A percentile compares a stretch with the other conserved stretches of the same genome.
Conservation (phyloP, 225 moss, liverwort and hornwort species). For the Pseudisothecium myosuroides region DNA sequence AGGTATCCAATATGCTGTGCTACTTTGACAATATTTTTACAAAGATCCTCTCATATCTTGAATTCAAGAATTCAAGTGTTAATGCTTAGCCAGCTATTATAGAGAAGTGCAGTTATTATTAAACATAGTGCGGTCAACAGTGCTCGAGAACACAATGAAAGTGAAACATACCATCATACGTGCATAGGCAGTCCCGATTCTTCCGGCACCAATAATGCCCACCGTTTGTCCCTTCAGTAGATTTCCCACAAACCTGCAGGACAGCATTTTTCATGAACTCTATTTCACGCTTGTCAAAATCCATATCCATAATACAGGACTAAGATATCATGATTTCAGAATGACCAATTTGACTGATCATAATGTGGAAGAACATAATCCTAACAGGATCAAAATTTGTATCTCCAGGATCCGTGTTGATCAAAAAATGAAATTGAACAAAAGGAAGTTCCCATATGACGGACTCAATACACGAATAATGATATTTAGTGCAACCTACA, state of each 20-base stretch:
- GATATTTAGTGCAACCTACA: neutral
- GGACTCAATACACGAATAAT: neutral
- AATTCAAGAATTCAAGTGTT: neutral
- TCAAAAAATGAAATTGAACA: neutral
- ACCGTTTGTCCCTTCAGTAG: slow-evolving; percentile 92
- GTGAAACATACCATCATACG: slow-evolving; percentile 79
- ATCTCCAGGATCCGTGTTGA: neutral
- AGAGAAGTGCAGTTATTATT: neutral
- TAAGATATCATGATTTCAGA: neutral
- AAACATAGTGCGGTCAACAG: neutral
- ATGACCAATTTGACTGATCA: neutral
- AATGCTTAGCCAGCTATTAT: too few relatives aligned
- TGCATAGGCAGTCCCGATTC: slow-evolving; percentile 94
- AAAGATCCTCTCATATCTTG: neutral
- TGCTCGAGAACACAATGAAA: neutral
- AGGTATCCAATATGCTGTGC: neutral
- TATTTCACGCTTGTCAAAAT: neutral
- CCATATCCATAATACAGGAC: neutral
- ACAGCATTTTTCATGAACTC: neutral
- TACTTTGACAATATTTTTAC: too few relatives aligned
- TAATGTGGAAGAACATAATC: neutral
- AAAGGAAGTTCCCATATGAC: neutral
- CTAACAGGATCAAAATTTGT: neutral
- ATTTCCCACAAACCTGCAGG: slow-evolving; percentile 82
- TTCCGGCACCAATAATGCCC: slow-evolving; percentile 92